A percentile compares a stretch with the other conserved stretches of the same genome.
These are phyloP conservation scores for Leucosporidium scottii DNA, from an alignment of 768 basidiomycete species.

Conservation along the genomic window DNA sequence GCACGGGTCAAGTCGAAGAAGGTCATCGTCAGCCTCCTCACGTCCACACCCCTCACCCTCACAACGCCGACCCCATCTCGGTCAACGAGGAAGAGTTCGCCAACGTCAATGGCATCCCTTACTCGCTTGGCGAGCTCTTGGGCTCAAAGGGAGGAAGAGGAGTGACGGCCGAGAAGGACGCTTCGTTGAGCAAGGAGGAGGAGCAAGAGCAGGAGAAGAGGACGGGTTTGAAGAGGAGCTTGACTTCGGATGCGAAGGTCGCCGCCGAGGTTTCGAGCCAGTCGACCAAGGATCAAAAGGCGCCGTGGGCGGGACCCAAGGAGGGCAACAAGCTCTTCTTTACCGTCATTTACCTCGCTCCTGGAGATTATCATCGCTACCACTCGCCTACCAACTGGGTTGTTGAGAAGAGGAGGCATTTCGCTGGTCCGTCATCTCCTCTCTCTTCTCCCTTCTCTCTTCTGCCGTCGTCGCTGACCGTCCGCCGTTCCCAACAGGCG, in stretches of 20 bases:
- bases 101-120: conserved; percentile 92
- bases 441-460: background rate
- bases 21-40: conserved; percentile 42
- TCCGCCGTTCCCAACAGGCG: conserved; percentile 49
- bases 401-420: conserved; percentile 89
- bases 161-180: conserved; percentile 6
- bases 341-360: conserved; percentile 92
- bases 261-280: conserved; percentile 59
- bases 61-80: conserved; percentile 13
- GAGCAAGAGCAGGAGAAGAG: conserved; percentile 3
- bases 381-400: conserved; percentile 96
- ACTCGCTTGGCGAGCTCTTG: conserved; percentile 82
- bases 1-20: conserved; percentile 42
- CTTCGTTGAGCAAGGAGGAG: conserved; percentile 14
- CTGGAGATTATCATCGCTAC: conserved; percentile 97
- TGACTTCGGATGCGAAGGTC: conserved; percentile 42
- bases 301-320: conserved; percentile 43
- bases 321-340: conserved; percentile 81
- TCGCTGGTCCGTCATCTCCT: conserved; percentile 59
- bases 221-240: conserved; percentile 12
- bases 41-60: conserved; percentile 44
- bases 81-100: conserved; percentile 88
- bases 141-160: conserved; percentile 46
- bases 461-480: background rate
- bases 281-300: conserved; percentile 49